Percentiles rank a stretch among this genome's conserved stretches.
Conservation (phyloP, 2,329 filamentous ascomycete genomes). For the Penicillium sclerotiorum region DNA sequence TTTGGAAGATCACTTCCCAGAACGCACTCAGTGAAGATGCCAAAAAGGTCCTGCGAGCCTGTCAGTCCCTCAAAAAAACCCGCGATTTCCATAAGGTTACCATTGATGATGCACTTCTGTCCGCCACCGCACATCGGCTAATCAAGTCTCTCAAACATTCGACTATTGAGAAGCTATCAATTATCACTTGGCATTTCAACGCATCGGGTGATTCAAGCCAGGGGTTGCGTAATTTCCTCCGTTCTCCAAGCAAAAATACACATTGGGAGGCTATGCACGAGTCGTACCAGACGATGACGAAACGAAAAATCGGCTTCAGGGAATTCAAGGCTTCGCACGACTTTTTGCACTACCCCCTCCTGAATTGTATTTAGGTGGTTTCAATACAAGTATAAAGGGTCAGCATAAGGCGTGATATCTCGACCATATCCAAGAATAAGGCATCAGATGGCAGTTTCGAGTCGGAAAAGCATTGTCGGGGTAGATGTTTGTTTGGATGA, state of each 20-base stretch:
- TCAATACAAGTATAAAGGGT: no score
- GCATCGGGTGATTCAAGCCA: slow-evolving; percentile 10
- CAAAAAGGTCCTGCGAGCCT: neutral
- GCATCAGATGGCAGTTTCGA: no score
- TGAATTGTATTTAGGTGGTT: slow-evolving; percentile 15
- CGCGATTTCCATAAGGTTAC: neutral
- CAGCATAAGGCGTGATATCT: no score
- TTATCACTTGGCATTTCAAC: slow-evolving; percentile 18
- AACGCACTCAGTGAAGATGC: slow-evolving; percentile 4
- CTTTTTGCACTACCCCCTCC: slow-evolving; percentile 19
- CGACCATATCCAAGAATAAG: no score
- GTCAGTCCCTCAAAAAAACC: neutral
- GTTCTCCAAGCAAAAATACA: neutral
- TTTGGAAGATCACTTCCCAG: neutral
- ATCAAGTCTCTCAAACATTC: slow-evolving; percentile 4
- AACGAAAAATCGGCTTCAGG: slow-evolving; percentile 21
- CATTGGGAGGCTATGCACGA: neutral
- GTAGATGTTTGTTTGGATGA: no score
- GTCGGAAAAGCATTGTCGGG: no score
- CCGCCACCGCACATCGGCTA: neutral
- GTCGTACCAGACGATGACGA: slow-evolving; percentile 9
- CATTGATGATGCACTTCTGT: slow-evolving; percentile 2
- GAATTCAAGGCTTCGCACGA: slow-evolving; percentile 1
- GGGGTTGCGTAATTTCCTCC: neutral
- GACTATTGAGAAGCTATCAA: no score